Evolutionary conservation across 768 basidiomycete genomes (phyloP), one percentile per base, ranked within the genome.

Genomic region (Pleurotus tuber-regium): DNA sequence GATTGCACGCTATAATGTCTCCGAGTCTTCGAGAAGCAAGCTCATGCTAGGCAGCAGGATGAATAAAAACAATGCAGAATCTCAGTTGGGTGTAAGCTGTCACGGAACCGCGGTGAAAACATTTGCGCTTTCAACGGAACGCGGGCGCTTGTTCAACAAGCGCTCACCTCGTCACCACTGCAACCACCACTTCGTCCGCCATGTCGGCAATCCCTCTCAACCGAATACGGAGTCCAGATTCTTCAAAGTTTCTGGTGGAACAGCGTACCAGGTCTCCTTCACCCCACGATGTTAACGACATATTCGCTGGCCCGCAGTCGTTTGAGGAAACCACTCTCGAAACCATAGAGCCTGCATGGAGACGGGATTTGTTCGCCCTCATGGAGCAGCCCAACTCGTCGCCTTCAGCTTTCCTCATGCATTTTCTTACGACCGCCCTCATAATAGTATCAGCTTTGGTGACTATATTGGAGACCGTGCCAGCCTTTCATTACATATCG

Each of bases 351-450:
- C 75, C 80, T 2, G 67, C 65, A 26, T 89, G 84, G 84, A 86
- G 87, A 63, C 74, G 82, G 19, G 72, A 77, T 12, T 69, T 89
- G 12, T 86, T 82, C 61, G 75, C 82, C 39, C 73, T 95, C 16
- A 78, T 95, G 57, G 92, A 95, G 59, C 83, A 81, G 50, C 91
- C 92, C 0, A 84, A 84, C 5, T 86, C 88, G 0, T 91, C 88
- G 0, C 67, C 76, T 1, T 73, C 86, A 1, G 92, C 92, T 0
- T 92, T 94, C 64, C 63, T 88, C 21, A 63, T 93, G 1, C 89
- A 93, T 64, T 70, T 88, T 57, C 63, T 82, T 43, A 82, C 80
- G 24, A 92, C 89, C 0, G 76, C 75, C 10, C 73, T 89, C 35
- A 93, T 95, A 55, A 63, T 90, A 2, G 66, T 86, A 55, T 88